These are phyloP conservation scores for Pyricularia grisea DNA, from an alignment of 2,329 filamentous ascomycete genomes.

Conservation along the genomic window DNA sequence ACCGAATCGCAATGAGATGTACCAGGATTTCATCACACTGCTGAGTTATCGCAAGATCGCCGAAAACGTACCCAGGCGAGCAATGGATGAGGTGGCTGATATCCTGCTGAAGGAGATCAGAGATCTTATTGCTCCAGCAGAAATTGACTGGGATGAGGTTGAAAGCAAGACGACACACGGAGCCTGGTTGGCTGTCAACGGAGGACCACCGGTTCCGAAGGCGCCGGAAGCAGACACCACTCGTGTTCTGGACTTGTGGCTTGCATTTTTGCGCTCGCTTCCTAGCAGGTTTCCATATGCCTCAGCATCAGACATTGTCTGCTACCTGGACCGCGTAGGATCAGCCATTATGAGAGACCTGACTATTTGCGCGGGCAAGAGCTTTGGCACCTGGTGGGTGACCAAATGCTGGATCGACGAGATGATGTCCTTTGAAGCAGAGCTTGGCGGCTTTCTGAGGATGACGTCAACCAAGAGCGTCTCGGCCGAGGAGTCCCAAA, in stretches of 20 bases:
- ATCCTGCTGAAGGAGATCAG: constrained; percentile 59
- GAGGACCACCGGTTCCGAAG: constrained; percentile 28
- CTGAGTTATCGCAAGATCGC: constrained; percentile 54
- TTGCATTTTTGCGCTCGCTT: constrained; percentile 59
- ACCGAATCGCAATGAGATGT: constrained; percentile 91
- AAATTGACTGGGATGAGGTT: constrained; percentile 52
- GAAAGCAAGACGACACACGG: constrained; percentile 53
- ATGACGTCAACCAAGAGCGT: constrained; percentile 31
- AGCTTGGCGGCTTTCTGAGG: constrained; percentile 80
- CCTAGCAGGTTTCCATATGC: constrained; percentile 66
- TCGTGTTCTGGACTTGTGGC: constrained; percentile 65
- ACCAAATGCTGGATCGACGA: constrained; percentile 94
- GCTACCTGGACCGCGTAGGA: constrained; percentile 66
- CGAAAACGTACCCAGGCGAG: constrained; percentile 51
- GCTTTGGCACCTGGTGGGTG: constrained; percentile 89
- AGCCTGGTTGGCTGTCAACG: constrained; percentile 40
- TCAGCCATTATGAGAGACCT: constrained; percentile 74
- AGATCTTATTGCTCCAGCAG: constrained; percentile 58
- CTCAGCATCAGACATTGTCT: constrained; percentile 62
- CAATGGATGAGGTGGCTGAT: constrained; percentile 58
- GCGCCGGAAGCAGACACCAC: constrained; percentile 40
- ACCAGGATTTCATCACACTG: constrained; percentile 74
- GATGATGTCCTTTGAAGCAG: constrained; percentile 83
- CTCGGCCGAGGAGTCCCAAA: constrained; percentile 12
- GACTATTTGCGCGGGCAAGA: constrained; percentile 67